Conservation (phyloP, 1,284 basidiomycete genomes). For the Melampsora americana region DNA sequence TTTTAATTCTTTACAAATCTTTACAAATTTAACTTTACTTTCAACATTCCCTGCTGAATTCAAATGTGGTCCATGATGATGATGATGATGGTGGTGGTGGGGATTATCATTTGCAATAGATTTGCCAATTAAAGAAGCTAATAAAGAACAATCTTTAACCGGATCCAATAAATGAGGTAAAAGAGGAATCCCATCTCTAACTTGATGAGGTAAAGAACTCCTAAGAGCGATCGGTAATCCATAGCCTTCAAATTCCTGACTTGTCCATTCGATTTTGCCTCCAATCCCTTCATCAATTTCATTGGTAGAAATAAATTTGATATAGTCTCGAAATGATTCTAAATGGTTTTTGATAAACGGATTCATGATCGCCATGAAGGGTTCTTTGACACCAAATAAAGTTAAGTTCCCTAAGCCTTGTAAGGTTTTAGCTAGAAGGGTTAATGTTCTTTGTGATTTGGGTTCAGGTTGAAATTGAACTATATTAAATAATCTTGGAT, state of each 20-base stretch:
- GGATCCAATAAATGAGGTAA: slow-evolving; percentile 51
- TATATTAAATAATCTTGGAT: slow-evolving; percentile 56
- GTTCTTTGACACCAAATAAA: slow-evolving; percentile 52
- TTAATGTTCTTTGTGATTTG: slow-evolving; percentile 73
- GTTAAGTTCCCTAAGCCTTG: slow-evolving; percentile 78
- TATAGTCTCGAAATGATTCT: slow-evolving; percentile 61
- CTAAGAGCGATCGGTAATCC: slow-evolving; percentile 47
- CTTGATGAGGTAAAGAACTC: slow-evolving; percentile 45
- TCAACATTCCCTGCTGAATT: neutral
- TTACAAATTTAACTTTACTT: slow-evolving; percentile 23
- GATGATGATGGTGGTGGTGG: slow-evolving; percentile 5
- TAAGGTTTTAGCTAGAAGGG: slow-evolving; percentile 71
- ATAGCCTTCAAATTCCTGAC: slow-evolving; percentile 48
- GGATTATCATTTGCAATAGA: neutral
- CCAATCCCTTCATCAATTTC: neutral
- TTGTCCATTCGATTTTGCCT: slow-evolving; percentile 49
- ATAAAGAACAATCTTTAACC: slow-evolving; percentile 47
- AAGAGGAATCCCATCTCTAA: slow-evolving; percentile 49
- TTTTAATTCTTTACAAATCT: slow-evolving; percentile 57
- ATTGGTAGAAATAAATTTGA: slow-evolving; percentile 63
- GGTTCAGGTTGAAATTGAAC: slow-evolving; percentile 56
- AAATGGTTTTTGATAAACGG: slow-evolving; percentile 63
- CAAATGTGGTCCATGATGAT: neutral
- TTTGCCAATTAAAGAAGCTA: slow-evolving; percentile 30
- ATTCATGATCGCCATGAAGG: slow-evolving; percentile 53